Conservation (phyloP, 2,329 filamentous ascomycete genomes). For the Neonectria hederae region DNA sequence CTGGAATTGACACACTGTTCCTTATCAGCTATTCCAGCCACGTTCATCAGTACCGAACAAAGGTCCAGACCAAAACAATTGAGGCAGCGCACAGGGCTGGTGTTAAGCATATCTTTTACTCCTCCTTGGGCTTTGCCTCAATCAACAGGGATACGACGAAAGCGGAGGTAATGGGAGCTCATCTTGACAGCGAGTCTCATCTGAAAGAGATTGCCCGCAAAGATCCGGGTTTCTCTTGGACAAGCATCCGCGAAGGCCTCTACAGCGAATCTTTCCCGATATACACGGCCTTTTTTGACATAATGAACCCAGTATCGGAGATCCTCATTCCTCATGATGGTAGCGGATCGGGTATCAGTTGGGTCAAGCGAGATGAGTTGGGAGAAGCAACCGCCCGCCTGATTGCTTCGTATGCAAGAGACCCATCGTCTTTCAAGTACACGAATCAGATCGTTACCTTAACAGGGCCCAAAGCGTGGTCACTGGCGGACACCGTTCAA, state of each 20-base stretch:
- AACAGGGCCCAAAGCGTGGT: constrained; percentile 15
- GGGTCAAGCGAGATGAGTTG: constrained; percentile 34
- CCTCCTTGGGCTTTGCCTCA: constrained; percentile 23
- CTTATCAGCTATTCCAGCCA: constrained; percentile 35
- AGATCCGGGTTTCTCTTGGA: constrained; percentile 9
- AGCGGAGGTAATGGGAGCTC: constrained; percentile 31
- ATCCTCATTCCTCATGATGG: constrained; percentile 28
- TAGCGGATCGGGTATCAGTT: constrained; percentile 21
- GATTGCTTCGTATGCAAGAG: constrained; percentile 15
- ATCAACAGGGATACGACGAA: background rate
- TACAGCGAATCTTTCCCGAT: constrained; percentile 35
- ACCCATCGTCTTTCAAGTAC: background rate
- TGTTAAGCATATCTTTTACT: constrained; percentile 31
- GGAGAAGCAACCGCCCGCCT: constrained; percentile 29
- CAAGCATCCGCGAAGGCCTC: constrained; percentile 29
- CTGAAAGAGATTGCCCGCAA: constrained; percentile 2
- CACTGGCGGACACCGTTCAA: constrained; percentile 15
- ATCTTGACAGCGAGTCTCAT: constrained; percentile 28
- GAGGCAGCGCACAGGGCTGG: constrained; percentile 25
- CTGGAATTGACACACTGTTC: constrained; percentile 13
- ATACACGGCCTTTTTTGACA: constrained; percentile 28
- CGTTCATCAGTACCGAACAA: constrained; percentile 25
- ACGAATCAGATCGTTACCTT: constrained; percentile 22
- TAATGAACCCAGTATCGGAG: background rate
- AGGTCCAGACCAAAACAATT: constrained; percentile 20